Conservation (phyloP, 2,329 filamentous ascomycete genomes). For the Trichoderma simmonsii region DNA sequence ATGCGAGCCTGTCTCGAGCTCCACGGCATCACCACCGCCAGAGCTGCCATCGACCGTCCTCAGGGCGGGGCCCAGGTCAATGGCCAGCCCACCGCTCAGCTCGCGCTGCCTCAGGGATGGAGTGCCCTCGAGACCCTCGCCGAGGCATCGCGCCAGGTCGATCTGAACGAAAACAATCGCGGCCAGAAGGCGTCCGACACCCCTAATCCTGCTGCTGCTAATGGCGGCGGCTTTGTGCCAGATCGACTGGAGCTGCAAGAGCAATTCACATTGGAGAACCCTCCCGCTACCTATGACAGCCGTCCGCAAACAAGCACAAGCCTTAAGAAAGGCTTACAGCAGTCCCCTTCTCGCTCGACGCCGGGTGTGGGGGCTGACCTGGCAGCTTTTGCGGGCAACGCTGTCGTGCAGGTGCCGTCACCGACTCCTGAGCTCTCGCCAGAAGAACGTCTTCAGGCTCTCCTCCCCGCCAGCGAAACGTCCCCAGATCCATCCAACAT, state of each 20-base stretch:
- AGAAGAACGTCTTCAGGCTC: conserved; percentile 51
- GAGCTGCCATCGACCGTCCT: conserved; percentile 32
- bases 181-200: conserved; percentile 39
- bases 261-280: conserved; percentile 57
- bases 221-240: conserved; percentile 22
- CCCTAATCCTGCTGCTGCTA: conserved; percentile 28
- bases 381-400: conserved; percentile 4
- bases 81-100: conserved; percentile 29
- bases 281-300: conserved; percentile 48
- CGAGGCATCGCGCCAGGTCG: conserved; percentile 80
- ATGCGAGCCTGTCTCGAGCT: conserved; percentile 71
- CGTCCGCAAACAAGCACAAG: conserved; percentile 25
- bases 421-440: conserved; percentile 38
- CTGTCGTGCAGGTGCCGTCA: conserved; percentile 20
- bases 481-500: conserved; percentile 48
- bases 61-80: conserved; percentile 27
- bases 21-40: conserved; percentile 62
- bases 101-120: conserved; percentile 57
- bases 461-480: conserved; percentile 37
- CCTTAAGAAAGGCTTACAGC: conserved; percentile 27
- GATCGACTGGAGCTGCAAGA: conserved; percentile 55
- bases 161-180: conserved; percentile 60
- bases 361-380: conserved; percentile 18
- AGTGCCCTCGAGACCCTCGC: conserved; percentile 82
- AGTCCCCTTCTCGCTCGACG: background rate